Conservation (phyloP, 2,329 filamentous ascomycete species). For the Pseudogymnoascus pannorum region DNA sequence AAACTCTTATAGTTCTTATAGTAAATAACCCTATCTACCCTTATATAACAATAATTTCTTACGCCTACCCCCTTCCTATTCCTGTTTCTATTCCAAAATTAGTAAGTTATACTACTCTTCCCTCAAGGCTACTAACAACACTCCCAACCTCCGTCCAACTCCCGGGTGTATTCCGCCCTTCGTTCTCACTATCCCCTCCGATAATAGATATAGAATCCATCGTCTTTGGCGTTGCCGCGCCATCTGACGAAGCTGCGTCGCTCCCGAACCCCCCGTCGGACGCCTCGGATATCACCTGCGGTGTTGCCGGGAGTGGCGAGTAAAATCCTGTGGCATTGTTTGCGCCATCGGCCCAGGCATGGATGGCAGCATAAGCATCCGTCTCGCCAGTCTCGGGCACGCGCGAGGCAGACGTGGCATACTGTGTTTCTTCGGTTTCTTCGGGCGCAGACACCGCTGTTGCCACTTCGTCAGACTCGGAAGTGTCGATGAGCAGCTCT, state of each 20-base stretch:
- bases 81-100: no score
- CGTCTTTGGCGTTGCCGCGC: constrained; percentile 48
- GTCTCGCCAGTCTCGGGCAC: constrained; percentile 36
- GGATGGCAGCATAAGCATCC: constrained; percentile 52
- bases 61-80: no score
- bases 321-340: constrained; percentile 43
- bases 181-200: constrained; percentile 33
- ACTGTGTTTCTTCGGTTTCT: constrained; percentile 38
- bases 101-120: background rate
- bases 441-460: constrained; percentile 6
- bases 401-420: constrained; percentile 44
- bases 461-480: constrained; percentile 14
- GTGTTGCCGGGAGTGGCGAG: constrained; percentile 49
- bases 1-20: no score
- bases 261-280: constrained; percentile 41
- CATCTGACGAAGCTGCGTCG: constrained; percentile 27
- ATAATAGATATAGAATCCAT: constrained; percentile 43
- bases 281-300: constrained; percentile 25
- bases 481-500: constrained; percentile 25
- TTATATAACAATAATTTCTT: no score
- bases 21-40: no score
- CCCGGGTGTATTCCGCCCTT: constrained; percentile 48
- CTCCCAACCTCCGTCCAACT: constrained; percentile 62
- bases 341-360: constrained; percentile 52
- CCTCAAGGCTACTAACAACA: constrained; percentile 38